A percentile compares a stretch with the other conserved stretches of the same genome.
Conservation (phyloP, 2,329 filamentous ascomycete species). For the Fusarium nurragi region DNA sequence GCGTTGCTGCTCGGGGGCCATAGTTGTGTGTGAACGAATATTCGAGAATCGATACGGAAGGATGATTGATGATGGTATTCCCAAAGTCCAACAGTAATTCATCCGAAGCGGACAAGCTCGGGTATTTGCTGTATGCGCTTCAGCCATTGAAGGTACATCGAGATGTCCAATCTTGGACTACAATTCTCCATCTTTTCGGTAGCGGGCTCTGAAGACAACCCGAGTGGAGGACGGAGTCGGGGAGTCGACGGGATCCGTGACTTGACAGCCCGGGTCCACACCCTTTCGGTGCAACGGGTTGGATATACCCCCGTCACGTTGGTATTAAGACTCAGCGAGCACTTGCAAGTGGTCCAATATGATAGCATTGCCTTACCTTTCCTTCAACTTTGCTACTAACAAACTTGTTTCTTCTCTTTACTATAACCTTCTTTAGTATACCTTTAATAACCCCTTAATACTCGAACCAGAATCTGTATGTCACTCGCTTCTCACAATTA, state of each 20-base stretch:
- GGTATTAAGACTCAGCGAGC: slow-evolving; percentile 25
- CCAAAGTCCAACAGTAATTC: background rate
- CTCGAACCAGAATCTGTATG: slow-evolving; percentile 17
- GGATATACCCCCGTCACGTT: background rate
- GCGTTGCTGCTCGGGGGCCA: slow-evolving; percentile 20
- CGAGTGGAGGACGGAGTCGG: slow-evolving; percentile 29
- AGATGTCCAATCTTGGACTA: background rate
- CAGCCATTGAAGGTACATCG: background rate
- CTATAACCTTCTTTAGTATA: background rate
- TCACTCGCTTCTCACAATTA: background rate
- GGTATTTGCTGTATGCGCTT: slow-evolving; percentile 25
- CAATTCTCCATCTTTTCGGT: background rate
- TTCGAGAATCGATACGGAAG: background rate
- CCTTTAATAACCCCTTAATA: slow-evolving; percentile 16
- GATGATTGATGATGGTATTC: slow-evolving; percentile 1
- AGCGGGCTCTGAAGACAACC: slow-evolving; percentile 17
- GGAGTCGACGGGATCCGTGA: slow-evolving; percentile 28
- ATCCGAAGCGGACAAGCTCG: slow-evolving; percentile 7
- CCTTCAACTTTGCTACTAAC: background rate
- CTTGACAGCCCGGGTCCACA: slow-evolving; percentile 8
- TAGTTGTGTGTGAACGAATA: background rate
- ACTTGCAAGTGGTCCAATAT: background rate
- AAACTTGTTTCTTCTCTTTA: slow-evolving; percentile 1
- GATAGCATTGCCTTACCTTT: background rate
- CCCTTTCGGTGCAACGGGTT: slow-evolving; percentile 24